Conservation (phyloP, 139 green algal species). For the Chlamydomonas incerta region DNA sequence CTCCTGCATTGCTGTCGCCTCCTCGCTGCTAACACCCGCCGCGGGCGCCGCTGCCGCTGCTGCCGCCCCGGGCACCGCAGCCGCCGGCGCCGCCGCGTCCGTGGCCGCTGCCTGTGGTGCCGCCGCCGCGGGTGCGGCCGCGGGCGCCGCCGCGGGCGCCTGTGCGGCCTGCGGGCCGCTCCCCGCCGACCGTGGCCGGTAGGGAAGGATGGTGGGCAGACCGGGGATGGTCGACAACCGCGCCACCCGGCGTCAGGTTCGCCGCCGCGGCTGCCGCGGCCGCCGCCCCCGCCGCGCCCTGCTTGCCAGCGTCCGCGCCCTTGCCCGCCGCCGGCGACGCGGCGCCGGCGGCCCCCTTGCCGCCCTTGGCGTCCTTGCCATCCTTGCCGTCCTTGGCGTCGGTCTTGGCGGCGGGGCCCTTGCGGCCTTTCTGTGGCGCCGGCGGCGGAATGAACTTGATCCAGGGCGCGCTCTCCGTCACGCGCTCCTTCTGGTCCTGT, state of each 20-base stretch:
- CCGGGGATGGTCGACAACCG: not conserved
- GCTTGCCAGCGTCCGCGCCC: too few species aligned
- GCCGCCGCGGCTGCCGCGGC: too few species aligned
- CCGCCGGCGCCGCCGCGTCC: too few species aligned
- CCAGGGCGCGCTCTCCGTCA: slow-evolving; percentile 7
- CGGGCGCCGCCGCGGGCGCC: too few species aligned
- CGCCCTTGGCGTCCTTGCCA: not conserved
- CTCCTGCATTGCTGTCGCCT: too few species aligned
- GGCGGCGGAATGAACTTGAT: slow-evolving; percentile 7
- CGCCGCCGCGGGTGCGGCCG: too few species aligned
- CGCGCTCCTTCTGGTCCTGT: slow-evolving; percentile 29
- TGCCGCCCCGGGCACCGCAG: too few species aligned
- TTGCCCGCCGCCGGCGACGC: not conserved
- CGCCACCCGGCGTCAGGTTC: not conserved
- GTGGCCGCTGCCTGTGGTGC: too few species aligned
- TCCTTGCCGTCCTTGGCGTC: not conserved
- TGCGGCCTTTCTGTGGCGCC: not conserved
- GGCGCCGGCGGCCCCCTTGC: not conserved
- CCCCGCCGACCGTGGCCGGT: not conserved
- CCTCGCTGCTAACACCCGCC: too few species aligned
- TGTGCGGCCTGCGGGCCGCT: too few species aligned
- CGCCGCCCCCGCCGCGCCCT: not conserved
- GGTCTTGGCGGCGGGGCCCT: not conserved
- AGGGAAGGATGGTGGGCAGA: not conserved
- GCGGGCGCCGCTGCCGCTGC: too few species aligned